These are phyloP conservation scores for Candida sphagnicola DNA, from an alignment of 805 yeast species.

Conservation along the genomic window DNA sequence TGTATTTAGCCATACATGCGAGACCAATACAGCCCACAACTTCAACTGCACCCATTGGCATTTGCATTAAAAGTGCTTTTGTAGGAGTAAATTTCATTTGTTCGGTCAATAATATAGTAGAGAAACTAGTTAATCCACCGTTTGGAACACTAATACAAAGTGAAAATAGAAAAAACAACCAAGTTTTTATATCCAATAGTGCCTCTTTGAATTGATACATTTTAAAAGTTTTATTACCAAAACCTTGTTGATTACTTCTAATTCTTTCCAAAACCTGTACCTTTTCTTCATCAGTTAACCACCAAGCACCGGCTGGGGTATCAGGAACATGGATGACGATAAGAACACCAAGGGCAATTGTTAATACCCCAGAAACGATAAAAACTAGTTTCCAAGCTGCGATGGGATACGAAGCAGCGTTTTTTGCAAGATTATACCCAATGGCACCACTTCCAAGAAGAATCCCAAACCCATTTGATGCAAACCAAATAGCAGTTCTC, in stretches of 20 bases:
- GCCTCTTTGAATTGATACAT: constrained; percentile 34
- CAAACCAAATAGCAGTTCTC: constrained; percentile 33
- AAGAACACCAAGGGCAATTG: constrained; percentile 47
- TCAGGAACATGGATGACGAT: constrained; percentile 44
- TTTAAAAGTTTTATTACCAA: constrained; percentile 37
- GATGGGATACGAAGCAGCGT: constrained; percentile 36
- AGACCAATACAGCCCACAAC: constrained; percentile 32
- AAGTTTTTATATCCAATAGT: constrained; percentile 30
- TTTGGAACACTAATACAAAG: constrained; percentile 28
- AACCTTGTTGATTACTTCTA: constrained; percentile 36
- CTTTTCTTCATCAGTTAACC: constrained; percentile 31
- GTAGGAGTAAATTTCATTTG: constrained; percentile 22
- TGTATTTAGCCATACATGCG: constrained; percentile 19
- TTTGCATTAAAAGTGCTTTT: constrained; percentile 39
- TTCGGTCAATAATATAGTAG: constrained; percentile 26
- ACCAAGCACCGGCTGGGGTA: constrained; percentile 34
- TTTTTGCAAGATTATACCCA: constrained; percentile 48
- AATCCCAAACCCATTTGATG: constrained; percentile 33
- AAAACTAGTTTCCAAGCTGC: constrained; percentile 60
- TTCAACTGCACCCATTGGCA: constrained; percentile 49
- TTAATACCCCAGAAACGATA: constrained; percentile 56
- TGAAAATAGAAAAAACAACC: constrained; percentile 28
- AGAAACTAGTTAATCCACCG: constrained; percentile 35
- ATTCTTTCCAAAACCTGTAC: constrained; percentile 29
- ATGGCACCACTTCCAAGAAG: constrained; percentile 45